Conservation (phyloP, 345 rosid species). For the Cardamine resedifolia region DNA sequence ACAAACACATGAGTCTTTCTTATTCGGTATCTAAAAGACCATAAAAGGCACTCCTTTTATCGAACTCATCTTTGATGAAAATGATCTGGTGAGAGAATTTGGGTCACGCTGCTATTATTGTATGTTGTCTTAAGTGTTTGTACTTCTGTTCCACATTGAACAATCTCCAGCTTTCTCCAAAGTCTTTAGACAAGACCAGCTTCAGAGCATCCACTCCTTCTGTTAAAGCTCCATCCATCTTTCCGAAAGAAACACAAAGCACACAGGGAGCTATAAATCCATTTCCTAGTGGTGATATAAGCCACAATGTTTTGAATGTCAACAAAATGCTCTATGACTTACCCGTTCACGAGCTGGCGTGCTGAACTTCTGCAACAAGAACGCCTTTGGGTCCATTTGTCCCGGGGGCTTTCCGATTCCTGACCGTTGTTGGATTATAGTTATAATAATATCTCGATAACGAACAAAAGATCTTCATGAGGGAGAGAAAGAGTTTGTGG, state of each 20-base stretch:
- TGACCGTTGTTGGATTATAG: slow-evolving; percentile 19
- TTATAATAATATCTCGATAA: background rate
- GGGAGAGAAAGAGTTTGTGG: background rate
- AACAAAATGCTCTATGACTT: slow-evolving; percentile 30
- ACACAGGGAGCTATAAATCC: background rate
- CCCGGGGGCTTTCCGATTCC: slow-evolving; percentile 91
- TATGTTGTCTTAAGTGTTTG: slow-evolving; percentile 70
- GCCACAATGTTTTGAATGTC: slow-evolving; percentile 1
- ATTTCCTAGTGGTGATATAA: background rate
- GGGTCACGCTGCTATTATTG: slow-evolving; percentile 44
- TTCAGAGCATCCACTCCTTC: slow-evolving; percentile 72
- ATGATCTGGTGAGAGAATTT: background rate
- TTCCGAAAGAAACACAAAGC: slow-evolving; percentile 13
- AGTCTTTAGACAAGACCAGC: slow-evolving; percentile 66
- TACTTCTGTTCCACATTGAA: slow-evolving; percentile 83
- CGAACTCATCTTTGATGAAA: slow-evolving; percentile 2
- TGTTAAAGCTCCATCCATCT: slow-evolving; percentile 72
- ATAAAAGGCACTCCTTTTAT: background rate
- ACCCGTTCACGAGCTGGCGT: slow-evolving; percentile 59
- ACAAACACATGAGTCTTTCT: background rate
- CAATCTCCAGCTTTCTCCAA: slow-evolving; percentile 60
- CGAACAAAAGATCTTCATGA: background rate
- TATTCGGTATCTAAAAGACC: background rate
- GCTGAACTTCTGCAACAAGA: slow-evolving; percentile 82
- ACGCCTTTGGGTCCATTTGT: slow-evolving; percentile 98